Evolutionary conservation across 2,329 filamentous ascomycete genomes (phyloP), one percentile per base, ranked within the genome.

Genomic region (Penicillium sp.): DNA sequence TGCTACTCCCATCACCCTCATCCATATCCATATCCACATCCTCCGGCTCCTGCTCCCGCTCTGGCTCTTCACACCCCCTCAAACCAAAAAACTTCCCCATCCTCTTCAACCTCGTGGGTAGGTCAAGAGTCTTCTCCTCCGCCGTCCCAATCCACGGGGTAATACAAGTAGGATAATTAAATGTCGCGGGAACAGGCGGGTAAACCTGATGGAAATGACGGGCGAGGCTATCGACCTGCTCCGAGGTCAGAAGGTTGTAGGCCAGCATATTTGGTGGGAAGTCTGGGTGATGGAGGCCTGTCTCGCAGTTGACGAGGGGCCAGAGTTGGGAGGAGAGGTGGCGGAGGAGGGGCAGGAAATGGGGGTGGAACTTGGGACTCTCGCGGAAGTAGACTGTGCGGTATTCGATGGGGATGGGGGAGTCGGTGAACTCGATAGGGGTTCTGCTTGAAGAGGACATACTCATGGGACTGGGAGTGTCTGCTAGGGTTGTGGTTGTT

Each of bases 81-180:
- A 79, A 57, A 13, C 77, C 77, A 56, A 79, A 76, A 58, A 79
- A 79, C 7, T 69, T 60, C 1, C 77, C 77, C 43, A 77, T 76
- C n/a, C 76, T 61, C 2, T 72, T 58, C 8, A 76, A 58, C 63
- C 78, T 78, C 0, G 68, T 74, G 13, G 72, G 65, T 3, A 78
- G 53, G 53, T 70, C 68, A 2, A 74, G 61, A 2, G 54, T 40
- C 1, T 25, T 7, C 44, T 69, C 67, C 0, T 54, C 40, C 0
- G 40, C 39, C 0, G 63, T 64, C 0, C 68, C 70, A 3, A 75
- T 47, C 72, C 75, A 73, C 7, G 70, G 59, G 6, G 60, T 60
- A 1, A 75, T 65, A 0, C 38, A 58, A 9, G 67, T 54, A 6
- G 77, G 77, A 48, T 79, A 79, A 5, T 51, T 55, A 25, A 54